Conservation (phyloP, 2,329 filamentous ascomycete species). For the Diaporthe ampelina region DNA sequence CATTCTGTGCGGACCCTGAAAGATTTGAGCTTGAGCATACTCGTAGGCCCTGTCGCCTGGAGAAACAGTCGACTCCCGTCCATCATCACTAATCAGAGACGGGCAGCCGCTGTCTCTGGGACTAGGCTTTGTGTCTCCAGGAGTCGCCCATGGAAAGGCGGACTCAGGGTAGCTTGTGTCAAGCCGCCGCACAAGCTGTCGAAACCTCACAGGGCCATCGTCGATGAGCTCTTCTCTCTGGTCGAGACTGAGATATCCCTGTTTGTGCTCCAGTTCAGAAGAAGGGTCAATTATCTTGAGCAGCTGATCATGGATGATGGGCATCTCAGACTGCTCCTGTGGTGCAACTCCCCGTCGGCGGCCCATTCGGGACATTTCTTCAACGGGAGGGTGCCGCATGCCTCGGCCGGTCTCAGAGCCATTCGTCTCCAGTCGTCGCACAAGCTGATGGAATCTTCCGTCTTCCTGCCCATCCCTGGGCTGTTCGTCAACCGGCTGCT, state of each 20-base stretch:
- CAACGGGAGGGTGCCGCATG: neutral
- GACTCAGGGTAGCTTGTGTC: no score
- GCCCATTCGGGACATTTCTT: no score
- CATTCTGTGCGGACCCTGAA: no score
- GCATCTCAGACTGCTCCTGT: neutral
- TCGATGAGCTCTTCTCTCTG: neutral
- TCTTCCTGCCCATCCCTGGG: neutral
- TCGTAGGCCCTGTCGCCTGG: neutral
- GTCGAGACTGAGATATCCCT: neutral
- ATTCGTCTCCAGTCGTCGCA: neutral
- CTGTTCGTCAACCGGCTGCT: neutral
- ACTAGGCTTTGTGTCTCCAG: neutral
- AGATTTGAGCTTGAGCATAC: neutral
- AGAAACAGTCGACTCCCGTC: neutral
- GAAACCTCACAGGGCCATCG: neutral
- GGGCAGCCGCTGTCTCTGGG: constrained; percentile 4
- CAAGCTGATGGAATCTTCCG: neutral
- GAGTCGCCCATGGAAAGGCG: neutral
- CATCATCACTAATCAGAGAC: constrained; percentile 5
- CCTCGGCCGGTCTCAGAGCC: no score
- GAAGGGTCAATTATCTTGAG: no score
- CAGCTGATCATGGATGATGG: no score
- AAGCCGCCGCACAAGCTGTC: no score
- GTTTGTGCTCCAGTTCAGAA: neutral
- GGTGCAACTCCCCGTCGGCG: neutral